Evolutionary conservation across 2,329 filamentous ascomycete genomes (phyloP).

Genomic region (Aspergillus tanneri): DNA sequence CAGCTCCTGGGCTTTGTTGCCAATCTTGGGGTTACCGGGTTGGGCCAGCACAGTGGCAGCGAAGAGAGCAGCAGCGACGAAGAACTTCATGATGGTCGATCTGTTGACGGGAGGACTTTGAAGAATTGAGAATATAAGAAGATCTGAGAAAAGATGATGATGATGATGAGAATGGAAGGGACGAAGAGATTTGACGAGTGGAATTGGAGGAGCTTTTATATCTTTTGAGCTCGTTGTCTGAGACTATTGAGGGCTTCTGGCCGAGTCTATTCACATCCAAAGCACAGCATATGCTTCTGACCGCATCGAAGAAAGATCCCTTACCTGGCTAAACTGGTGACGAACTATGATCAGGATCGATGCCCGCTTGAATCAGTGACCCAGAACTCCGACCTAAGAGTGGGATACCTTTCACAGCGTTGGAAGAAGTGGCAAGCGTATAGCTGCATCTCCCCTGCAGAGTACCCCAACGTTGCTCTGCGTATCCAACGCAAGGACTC

Average conservation of each 20-base stretch:
- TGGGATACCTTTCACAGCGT: no score
- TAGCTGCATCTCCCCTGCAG: neutral
- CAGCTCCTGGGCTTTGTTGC: neutral
- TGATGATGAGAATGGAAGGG: constrained; percentile 10
- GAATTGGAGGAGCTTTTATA: constrained; percentile 24
- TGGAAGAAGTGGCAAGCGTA: no score
- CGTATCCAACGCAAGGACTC: neutral
- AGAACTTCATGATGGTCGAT: constrained; percentile 28
- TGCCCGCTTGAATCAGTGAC: neutral
- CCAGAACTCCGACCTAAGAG: neutral
- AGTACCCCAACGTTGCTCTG: neutral
- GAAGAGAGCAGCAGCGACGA: constrained; percentile 24
- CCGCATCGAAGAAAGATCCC: neutral
- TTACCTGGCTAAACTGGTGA: no score
- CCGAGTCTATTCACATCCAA: neutral
- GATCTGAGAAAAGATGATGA: neutral
- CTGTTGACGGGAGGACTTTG: neutral
- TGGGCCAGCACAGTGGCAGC: constrained; percentile 24
- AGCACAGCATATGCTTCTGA: neutral
- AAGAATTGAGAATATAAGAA: constrained; percentile 1
- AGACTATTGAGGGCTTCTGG: neutral
- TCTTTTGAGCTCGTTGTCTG: constrained; percentile 1
- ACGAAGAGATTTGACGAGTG: constrained; percentile 8
- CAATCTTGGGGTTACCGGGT: neutral
- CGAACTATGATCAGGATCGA: no score